Evolutionary conservation across 2,329 filamentous ascomycete genomes (phyloP).

Genomic region (Beauveria rudraprayagi): DNA sequence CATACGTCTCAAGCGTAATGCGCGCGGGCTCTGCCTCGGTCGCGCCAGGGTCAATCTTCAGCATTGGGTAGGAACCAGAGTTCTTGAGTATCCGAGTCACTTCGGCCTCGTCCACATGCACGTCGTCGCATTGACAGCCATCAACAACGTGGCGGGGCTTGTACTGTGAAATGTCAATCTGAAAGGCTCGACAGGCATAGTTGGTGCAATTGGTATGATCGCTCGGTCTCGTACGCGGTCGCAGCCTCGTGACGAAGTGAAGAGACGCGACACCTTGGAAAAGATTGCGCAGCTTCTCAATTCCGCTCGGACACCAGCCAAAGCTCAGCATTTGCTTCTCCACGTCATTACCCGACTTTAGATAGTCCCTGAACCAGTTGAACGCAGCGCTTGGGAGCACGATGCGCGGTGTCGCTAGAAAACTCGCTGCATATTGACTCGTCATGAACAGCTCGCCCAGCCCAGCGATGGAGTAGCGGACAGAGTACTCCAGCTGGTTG

Average conservation of each 20-base stretch:
- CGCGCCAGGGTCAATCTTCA: constrained; percentile 10
- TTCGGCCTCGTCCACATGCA: constrained; percentile 15
- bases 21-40: neutral
- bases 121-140: constrained; percentile 17
- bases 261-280: constrained; percentile 19
- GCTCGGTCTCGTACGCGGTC: neutral
- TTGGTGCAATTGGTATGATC: constrained; percentile 21
- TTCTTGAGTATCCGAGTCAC: constrained; percentile 14
- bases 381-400: constrained; percentile 13
- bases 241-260: constrained; percentile 18
- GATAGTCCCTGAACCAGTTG: constrained; percentile 16
- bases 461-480: constrained; percentile 22
- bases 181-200: constrained; percentile 21
- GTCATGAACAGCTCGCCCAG: constrained; percentile 21
- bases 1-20: constrained; percentile 18
- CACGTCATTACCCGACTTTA: constrained; percentile 13
- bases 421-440: neutral
- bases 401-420: constrained; percentile 8
- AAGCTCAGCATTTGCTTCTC: constrained; percentile 20
- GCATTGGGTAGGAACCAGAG: constrained; percentile 15
- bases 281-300: constrained; percentile 19
- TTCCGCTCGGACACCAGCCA: constrained; percentile 27
- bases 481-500: constrained; percentile 16
- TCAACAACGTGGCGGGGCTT: constrained; percentile 17
- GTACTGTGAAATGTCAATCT: constrained; percentile 23